Evolutionary conservation across 352 stramenopile genomes (phyloP), one percentile per base, ranked within the genome.

Genomic region (Discostella stelligera): DNA sequence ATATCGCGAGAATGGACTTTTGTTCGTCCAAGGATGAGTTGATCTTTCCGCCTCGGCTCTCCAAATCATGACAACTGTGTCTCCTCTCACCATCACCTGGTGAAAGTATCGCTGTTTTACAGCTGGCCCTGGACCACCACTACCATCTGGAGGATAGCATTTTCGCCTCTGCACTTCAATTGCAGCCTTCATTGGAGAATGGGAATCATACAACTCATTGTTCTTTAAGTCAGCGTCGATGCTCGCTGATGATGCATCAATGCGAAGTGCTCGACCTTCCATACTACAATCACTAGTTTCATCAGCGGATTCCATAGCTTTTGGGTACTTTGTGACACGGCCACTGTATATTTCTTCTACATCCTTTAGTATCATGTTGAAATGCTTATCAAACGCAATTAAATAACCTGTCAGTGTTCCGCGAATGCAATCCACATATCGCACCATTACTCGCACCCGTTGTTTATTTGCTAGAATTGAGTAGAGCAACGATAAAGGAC

Each of bases 321-420:
- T 52, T 46, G 30, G 23, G 49, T 71, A 13, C 37, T 75, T 49
- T n/a, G 67, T 73, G 13, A 80, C 30, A 50, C 79, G 62, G n/a
- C 74, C 69, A 21, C 78, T 76, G 71, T 91, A 93, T 6, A 86
- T 62, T 77, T 97, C 94, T 46, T 92, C 89, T 11, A 96, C 95
- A 80, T 98, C 94, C 72, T 94, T 71, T 27, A 98, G 74, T 54
- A 98, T 91, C 46, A 98, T 66, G 81, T 98, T 98, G 84, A 97
- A 93, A 84, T 98, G 95, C 82, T 97, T 97, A 82, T 98, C 95
- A 75, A 97, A 98, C 4, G 94, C 95, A 66, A 97, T 94, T 39
- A 98, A 83, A 69, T 91, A 95, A n/a, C 95, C 95, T 0, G 85
- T 92, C 65, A 95, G 92, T n/a, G 89, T 95, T 46, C 95, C 95